Base-by-base conservation (phyloP, 352 stramenopile species). In the Stephanocyclus meneghinianus region DNA sequence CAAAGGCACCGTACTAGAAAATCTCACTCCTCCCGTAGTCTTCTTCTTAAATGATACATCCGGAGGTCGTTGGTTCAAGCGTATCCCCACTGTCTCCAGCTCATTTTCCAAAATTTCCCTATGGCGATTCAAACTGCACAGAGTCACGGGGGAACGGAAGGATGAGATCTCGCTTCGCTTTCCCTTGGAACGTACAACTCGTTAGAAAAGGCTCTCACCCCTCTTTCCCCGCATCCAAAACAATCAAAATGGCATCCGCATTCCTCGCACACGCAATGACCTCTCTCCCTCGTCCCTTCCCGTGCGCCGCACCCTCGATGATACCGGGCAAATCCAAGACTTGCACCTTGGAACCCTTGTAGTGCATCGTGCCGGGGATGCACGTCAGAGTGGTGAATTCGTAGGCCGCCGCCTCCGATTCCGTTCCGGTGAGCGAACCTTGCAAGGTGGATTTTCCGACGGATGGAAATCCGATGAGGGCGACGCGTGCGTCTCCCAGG, bases 311-410 rank as follows among this genome's bases (percentile, higher is more conserved):
- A 45, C 97, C 97, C 94, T 99, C 97, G 88, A 99, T 99, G 84
- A 99, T 99, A 93, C 97, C 97, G 1, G 97, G 97, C 60, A 99
- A 89, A 97, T 99, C 97, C 51, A 99, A 89, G 45, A 99, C 89
- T 92, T 99, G 97, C 68, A 99, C 98, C 80, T 95, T 95, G 44
- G 96, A 95, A 74, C 97, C 95, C 82, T 97, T 97, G 91, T 98
- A 98, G 67, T 97, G 93, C 71, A 92, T 88, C 37, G 79, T 91
- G 2, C 96, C 97, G 32, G 97, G 97, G 75, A 99, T 99, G 80
- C 96, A 99, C 26, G 97, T 99, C 13, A 99, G 80, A 55, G 97
- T 99, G 7, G 97, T 99, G 85, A 99, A 99, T 87, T 99, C 97
- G 65, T 99, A 98, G 6, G 95, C 94, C 21, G 97, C 98, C 26